These are phyloP conservation scores for Nidula microcarpa DNA, from an alignment of 768 basidiomycete species.

Conservation along the genomic window DNA sequence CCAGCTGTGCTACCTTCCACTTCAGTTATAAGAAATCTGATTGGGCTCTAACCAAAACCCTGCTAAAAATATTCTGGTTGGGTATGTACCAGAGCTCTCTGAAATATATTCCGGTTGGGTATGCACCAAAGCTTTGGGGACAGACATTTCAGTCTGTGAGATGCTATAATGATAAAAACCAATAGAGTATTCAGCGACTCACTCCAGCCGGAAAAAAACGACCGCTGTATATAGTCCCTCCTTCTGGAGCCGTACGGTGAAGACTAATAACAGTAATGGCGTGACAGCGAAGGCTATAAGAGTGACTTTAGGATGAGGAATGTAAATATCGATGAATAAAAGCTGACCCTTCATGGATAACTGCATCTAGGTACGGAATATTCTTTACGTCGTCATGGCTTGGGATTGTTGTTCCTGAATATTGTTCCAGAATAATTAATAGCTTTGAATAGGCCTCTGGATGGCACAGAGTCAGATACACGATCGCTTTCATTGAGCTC, in stretches of 20 bases:
- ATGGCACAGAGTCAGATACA: slow-evolving; percentile 18
- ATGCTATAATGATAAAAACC: too few relatives aligned
- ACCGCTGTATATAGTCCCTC: too few relatives aligned
- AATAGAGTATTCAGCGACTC: too few relatives aligned
- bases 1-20: too few relatives aligned
- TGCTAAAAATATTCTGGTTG: too few relatives aligned
- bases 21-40: too few relatives aligned
- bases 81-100: too few relatives aligned
- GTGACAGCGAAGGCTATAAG: slow-evolving; percentile 20
- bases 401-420: slow-evolving; percentile 10
- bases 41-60: too few relatives aligned
- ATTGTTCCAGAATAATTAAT: not conserved
- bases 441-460: slow-evolving; percentile 17
- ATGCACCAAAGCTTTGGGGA: too few relatives aligned
- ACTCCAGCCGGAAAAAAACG: too few relatives aligned
- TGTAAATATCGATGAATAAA: not conserved
- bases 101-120: too few relatives aligned
- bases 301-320: not conserved
- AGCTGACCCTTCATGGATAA: slow-evolving; percentile 17
- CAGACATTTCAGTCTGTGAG: too few relatives aligned
- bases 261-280: slow-evolving; percentile 32
- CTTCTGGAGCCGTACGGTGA: slow-evolving; percentile 25
- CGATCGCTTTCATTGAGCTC: slow-evolving; percentile 22
- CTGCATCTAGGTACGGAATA: slow-evolving; percentile 20
- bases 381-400: slow-evolving; percentile 19